A percentile compares a stretch with the other conserved stretches of the same genome.
Conservation (phyloP, 2,329 filamentous ascomycete genomes). For the Stromatinia cepivora region DNA sequence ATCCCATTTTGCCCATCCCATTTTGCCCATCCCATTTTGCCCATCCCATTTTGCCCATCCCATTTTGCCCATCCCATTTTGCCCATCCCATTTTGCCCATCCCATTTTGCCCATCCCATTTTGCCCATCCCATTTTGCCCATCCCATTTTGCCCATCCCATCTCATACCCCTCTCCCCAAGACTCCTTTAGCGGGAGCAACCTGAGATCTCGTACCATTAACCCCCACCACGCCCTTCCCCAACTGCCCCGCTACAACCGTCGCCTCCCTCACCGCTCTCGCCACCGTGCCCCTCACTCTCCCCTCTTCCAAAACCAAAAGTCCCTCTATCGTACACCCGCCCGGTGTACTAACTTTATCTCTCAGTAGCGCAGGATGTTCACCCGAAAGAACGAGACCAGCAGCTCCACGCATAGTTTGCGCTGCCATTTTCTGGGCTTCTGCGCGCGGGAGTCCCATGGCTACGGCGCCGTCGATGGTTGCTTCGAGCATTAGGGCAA, state of each 20-base stretch:
- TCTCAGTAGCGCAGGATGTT: slow-evolving; percentile 72
- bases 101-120: background rate
- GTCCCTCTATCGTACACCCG: slow-evolving; percentile 74
- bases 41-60: background rate
- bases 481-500: slow-evolving; percentile 72
- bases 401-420: slow-evolving; percentile 77
- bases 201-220: slow-evolving; percentile 48
- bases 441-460: slow-evolving; percentile 71
- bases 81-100: background rate
- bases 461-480: slow-evolving; percentile 76
- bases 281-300: slow-evolving; percentile 65
- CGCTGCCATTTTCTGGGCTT: slow-evolving; percentile 75
- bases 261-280: slow-evolving; percentile 69
- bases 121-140: too few species aligned
- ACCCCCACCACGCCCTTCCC: slow-evolving; percentile 52
- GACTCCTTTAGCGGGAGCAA: background rate
- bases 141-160: background rate
- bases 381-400: slow-evolving; percentile 64
- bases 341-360: slow-evolving; percentile 78
- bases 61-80: too few species aligned
- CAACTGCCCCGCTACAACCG: slow-evolving; percentile 66
- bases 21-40: too few species aligned
- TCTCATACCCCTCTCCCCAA: background rate
- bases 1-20: background rate
- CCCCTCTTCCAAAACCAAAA: slow-evolving; percentile 73